Conservation (phyloP, 352 stramenopile genomes). For the Peronospora farinosa region DNA sequence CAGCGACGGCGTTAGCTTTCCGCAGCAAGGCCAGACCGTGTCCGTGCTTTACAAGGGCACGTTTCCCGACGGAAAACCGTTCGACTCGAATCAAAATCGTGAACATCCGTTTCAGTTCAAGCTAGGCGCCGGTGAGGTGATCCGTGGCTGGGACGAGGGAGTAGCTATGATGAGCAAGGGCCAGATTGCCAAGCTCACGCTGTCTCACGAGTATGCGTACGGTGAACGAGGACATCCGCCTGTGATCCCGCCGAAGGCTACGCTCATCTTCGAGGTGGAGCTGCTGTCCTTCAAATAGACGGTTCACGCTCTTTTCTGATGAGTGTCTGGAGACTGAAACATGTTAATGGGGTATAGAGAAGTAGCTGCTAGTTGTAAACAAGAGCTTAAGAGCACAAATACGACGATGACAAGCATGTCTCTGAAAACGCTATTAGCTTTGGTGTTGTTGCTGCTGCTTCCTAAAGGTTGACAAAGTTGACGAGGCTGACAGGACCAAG, state of each 20-base stretch:
- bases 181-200: conserved; percentile 89
- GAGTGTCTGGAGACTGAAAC: background rate
- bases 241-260: no score
- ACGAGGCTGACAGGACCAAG: no score
- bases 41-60: conserved; percentile 77
- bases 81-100: conserved; percentile 77
- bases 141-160: conserved; percentile 74
- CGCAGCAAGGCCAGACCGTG: conserved; percentile 62
- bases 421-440: conserved; percentile 6
- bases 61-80: conserved; percentile 42
- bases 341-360: no score
- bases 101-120: conserved; percentile 75
- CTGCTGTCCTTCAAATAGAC: conserved; percentile 56
- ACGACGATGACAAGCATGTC: conserved; percentile 12
- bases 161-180: conserved; percentile 87
- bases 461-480: background rate
- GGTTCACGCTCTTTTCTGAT: conserved; percentile 3
- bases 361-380: conserved; percentile 6
- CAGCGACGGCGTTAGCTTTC: conserved; percentile 77
- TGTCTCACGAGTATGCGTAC: conserved; percentile 93
- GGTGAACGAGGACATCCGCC: conserved; percentile 84
- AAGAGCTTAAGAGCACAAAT: conserved; percentile 6
- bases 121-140: conserved; percentile 69
- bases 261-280: conserved; percentile 92
- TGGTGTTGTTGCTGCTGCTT: conserved; percentile 4